Base-by-base conservation (phyloP, 2,329 filamentous ascomycete genomes). In the Cladosporium austrohemisphaericum region DNA sequence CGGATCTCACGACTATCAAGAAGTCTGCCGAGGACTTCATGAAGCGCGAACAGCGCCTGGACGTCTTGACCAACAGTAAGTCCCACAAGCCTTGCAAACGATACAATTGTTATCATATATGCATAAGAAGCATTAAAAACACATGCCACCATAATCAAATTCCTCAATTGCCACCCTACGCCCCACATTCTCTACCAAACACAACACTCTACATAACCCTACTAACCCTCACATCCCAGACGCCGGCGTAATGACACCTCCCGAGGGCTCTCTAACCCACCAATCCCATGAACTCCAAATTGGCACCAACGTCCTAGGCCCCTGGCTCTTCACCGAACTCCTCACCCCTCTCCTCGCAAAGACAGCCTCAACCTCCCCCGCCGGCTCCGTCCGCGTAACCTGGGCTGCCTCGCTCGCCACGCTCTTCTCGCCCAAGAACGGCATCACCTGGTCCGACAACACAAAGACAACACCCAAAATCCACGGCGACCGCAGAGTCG, bases 51-150 rank as follows among this genome's bases (percentile, higher is more conserved):
- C 56, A 57, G 16, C 58, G 64, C 10, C 64, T 74, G 8, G 68
- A 74, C 54, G 63, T 73, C 18, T 58, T 73, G 20, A 65, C 61
- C 35, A 70, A 73, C 57, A 73, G 57, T 67, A 38, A n/a, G 49
- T 45, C 7, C n/a, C n/a, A 16, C 40, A 18, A n/a, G 7, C 5
- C 31, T 9, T 18, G 5, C 11, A 9, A n/a, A 31, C n/a, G 31
- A n/a, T 33, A 7, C 11, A 11, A 18, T 5, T 33, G 11, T n/a
- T 33, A 33, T 33, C 31, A 33, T 36, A 23, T 26, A 11, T n/a
- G 20, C 13, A 16, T 9, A 19, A 5, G 6, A 37, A 5, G 6
- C 33, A 9, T 28, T 35, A 3, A 16, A 11, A n/a, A n/a, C n/a
- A n/a, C n/a, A n/a, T n/a, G n/a, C n/a, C n/a, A n/a, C n/a, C n/a